phyloP scores from a whole-genome alignment of 352 stramenopile genomes.

The Phytophthora sansomeana region DNA sequence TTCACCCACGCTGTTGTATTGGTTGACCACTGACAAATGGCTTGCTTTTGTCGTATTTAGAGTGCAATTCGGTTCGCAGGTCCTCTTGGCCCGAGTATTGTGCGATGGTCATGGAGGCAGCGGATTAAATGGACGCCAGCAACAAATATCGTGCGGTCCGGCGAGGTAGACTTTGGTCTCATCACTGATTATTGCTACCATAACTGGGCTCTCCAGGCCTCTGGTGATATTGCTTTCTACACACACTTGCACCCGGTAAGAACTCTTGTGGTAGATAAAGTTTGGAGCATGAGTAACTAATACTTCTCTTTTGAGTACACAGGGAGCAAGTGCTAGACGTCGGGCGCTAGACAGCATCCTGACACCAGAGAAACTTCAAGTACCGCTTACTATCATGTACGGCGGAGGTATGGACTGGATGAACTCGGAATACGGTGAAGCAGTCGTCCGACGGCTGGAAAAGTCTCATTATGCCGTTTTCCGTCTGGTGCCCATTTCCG shows the following conservation, averaged over 20 bases:
- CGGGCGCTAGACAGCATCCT: constrained; percentile 66
- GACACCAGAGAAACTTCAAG: constrained; percentile 53
- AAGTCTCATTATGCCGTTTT: constrained; percentile 74
- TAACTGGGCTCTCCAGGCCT: constrained; percentile 81
- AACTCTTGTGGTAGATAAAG: neutral
- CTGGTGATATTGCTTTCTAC: constrained; percentile 78
- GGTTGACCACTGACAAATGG: neutral
- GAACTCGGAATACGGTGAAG: constrained; percentile 67
- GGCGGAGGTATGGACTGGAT: constrained; percentile 84
- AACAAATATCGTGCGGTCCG: constrained; percentile 79
- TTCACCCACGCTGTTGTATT: neutral
- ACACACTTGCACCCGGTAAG: constrained; percentile 75
- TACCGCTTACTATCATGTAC: constrained; percentile 86
- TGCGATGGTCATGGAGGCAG: constrained; percentile 61
- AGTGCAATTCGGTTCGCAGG: constrained; percentile 70
- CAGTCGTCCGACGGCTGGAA: constrained; percentile 65
- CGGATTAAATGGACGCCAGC: constrained; percentile 72
- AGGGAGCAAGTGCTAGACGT: constrained; percentile 62
- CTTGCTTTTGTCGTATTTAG: constrained; percentile 28
- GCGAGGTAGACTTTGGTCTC: constrained; percentile 71
- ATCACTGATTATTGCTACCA: constrained; percentile 85
- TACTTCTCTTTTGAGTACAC: neutral
- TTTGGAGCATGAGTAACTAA: constrained; percentile 14
- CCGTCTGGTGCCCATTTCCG: constrained; percentile 67
- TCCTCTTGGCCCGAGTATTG: constrained; percentile 61